Conservation (phyloP, 129 eudicot species). For the Heracleum sosnowskyi region DNA sequence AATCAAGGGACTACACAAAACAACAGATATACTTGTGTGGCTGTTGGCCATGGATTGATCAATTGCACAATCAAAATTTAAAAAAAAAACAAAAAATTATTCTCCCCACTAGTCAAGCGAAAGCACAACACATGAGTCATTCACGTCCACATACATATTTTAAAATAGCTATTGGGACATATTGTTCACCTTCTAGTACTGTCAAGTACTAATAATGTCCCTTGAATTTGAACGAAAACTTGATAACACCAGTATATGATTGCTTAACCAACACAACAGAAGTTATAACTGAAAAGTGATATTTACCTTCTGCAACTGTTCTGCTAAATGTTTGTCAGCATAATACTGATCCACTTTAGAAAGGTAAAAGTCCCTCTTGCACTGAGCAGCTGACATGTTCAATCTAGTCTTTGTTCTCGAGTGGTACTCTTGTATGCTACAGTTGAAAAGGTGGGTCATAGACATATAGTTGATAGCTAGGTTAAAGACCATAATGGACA, state of each 20-base stretch:
- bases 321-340: conserved; percentile 62
- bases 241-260: background rate
- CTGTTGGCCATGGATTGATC: background rate
- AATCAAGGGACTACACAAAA: background rate
- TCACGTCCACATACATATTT: background rate
- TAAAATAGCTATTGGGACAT: background rate
- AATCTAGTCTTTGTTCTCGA: conserved; percentile 76
- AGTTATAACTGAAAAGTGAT: background rate
- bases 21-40: background rate
- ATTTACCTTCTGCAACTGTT: conserved; percentile 76
- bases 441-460: background rate
- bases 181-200: background rate
- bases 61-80: background rate
- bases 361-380: conserved; percentile 70
- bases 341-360: conserved; percentile 66
- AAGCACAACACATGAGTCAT: background rate
- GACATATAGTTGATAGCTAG: conserved; percentile 8
- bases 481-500: conserved; percentile 1
- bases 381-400: conserved; percentile 80
- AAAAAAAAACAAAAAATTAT: background rate
- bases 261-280: background rate
- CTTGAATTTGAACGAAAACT: background rate
- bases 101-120: background rate
- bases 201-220: background rate
- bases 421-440: conserved; percentile 68